phyloP scores from a whole-genome alignment of 129 eudicot genomes.

The Helichrysum umbraculigerum region DNA sequence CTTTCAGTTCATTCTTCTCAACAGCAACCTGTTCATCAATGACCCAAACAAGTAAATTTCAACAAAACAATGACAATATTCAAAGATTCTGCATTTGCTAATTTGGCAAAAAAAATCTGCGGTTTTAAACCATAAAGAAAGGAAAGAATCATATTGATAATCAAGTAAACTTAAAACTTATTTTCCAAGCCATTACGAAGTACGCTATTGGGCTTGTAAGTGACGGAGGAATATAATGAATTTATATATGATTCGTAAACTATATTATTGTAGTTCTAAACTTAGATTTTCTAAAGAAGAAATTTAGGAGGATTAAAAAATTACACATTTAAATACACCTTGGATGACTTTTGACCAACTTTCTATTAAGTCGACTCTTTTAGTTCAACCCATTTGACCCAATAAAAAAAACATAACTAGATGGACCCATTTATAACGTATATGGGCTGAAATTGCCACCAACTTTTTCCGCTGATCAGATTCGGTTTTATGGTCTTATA shows the following conservation, averaged over 20 bases:
- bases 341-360: not conserved
- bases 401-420: not conserved
- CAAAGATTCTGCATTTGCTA: not conserved
- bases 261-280: not conserved
- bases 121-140: not conserved
- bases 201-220: not conserved
- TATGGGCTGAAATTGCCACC: not conserved
- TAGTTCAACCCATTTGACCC: not conserved
- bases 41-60: not conserved
- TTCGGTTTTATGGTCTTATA: not conserved
- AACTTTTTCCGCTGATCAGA: not conserved
- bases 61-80: not conserved
- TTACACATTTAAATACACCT: too few species aligned
- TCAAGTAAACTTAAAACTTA: not conserved
- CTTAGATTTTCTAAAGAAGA: not conserved
- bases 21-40: slow-evolving; percentile 49
- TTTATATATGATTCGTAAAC: not conserved
- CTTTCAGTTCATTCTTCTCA: slow-evolving; percentile 70
- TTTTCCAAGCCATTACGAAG: not conserved
- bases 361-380: not conserved
- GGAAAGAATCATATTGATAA: not conserved
- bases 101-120: not conserved
- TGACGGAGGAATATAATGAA: not conserved
- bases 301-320: not conserved
- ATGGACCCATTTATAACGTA: not conserved